Percentiles rank a stretch among this genome's conserved stretches.
These are phyloP conservation scores for Crataegus laevigata DNA, from an alignment of 306 rosid species.

Conservation along the genomic window DNA sequence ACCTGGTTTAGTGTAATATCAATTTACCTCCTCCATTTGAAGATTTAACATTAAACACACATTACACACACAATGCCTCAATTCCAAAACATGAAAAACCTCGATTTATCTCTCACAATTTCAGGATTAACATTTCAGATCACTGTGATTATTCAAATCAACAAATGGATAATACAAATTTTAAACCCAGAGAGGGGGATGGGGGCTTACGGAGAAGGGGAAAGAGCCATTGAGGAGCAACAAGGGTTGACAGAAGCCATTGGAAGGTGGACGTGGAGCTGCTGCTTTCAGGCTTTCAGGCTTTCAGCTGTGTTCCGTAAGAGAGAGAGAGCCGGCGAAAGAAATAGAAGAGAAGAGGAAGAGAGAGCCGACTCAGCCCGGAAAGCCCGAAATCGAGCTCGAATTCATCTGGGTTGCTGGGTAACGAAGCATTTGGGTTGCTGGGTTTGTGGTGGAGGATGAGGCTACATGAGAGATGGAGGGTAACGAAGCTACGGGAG, in stretches of 20 bases:
- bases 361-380: not conserved
- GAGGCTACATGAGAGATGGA: too few species aligned
- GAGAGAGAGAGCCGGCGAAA: not conserved
- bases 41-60: too few species aligned
- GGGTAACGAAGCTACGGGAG: too few species aligned
- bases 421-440: too few species aligned
- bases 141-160: not conserved
- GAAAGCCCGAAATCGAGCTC: too few species aligned
- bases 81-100: not conserved
- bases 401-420: too few species aligned
- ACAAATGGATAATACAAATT: too few species aligned
- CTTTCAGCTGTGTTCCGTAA: not conserved
- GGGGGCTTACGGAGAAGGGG: conserved; percentile 20
- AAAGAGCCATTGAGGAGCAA: conserved; percentile 12
- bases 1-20: not conserved
- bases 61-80: not conserved
- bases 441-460: too few species aligned
- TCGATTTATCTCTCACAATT: not conserved
- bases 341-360: not conserved
- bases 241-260: conserved; percentile 26
- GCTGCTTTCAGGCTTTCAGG: not conserved
- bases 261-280: not conserved
- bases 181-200: not conserved
- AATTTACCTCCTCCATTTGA: not conserved
- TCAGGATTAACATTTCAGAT: not conserved